Conservation (phyloP, 108 stramenopile genomes). For the Pseudonitzschia multistriata region DNA sequence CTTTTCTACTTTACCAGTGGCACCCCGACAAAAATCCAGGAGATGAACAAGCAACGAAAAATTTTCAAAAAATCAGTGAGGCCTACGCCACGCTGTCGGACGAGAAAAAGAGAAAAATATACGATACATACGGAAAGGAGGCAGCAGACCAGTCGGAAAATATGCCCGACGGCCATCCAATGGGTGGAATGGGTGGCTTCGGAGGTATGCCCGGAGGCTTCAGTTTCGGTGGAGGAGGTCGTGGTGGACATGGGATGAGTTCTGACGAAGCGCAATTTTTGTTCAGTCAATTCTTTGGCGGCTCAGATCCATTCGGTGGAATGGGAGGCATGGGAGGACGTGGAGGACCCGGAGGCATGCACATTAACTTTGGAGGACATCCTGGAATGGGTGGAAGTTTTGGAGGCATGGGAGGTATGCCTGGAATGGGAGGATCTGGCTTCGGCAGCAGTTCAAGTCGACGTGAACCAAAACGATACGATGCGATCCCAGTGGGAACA, state of each 20-base stretch:
- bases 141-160: constrained; percentile 68
- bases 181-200: constrained; percentile 41
- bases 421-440: constrained; percentile 34
- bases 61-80: constrained; percentile 87
- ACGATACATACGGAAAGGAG: constrained; percentile 81
- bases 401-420: constrained; percentile 46
- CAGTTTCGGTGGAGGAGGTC: constrained; percentile 45
- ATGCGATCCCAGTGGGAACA: constrained; percentile 81
- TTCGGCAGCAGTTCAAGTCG: constrained; percentile 11
- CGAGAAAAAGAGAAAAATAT: constrained; percentile 78
- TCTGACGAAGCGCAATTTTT: constrained; percentile 76
- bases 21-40: constrained; percentile 89
- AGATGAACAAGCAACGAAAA: constrained; percentile 78
- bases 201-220: constrained; percentile 54
- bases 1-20: constrained; percentile 49
- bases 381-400: constrained; percentile 31
- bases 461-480: constrained; percentile 55
- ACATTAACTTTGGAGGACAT: constrained; percentile 41
- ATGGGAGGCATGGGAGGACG: constrained; percentile 43
- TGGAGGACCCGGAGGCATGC: constrained; percentile 44
- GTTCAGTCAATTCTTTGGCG: constrained; percentile 79
- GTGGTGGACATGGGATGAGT: constrained; percentile 70
- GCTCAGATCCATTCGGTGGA: constrained; percentile 82
- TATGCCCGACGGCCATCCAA: constrained; percentile 37
- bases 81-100: constrained; percentile 81